Base-by-base conservation (phyloP, 768 basidiomycete genomes). In the Tylopilus sp. region DNA sequence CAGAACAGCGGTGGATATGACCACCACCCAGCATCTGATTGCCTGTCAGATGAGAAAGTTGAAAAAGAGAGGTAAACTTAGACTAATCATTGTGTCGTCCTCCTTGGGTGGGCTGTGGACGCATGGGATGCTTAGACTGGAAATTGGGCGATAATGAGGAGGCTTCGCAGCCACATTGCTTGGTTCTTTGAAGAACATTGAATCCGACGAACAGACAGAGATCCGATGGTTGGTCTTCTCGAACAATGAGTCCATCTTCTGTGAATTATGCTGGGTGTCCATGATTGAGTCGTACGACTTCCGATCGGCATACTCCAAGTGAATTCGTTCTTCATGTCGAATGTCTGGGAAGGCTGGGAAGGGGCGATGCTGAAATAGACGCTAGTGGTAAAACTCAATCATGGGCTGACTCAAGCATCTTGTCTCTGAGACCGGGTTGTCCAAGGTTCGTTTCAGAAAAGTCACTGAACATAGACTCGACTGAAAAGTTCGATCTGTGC, bases 1-100 rank as follows among this genome's bases (percentile, higher is more conserved):
- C 73, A 0, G 89, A 89, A 13, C 76, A 71, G 29, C 88, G 82
- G 28, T 84, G 82, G 47, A 87, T 82, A 48, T 82, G 86, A 3
- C 86, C 88, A 48, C 87, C 89, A 45, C 85, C 89, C 30, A 91
- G 72, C 88, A 92, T 90, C 86, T 89, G 55, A 1, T 34, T 7
- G n/a, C 42, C 10, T 24, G 36, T 53, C 25, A 53, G 48, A 24
- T 12, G 55, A 49, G 21, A 45, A 26, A 50, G 25, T 3, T 25
- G 34, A 46, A 29, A 5, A 12, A n/a, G 4, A 16, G 9, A 29
- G 11, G 3, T 21, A n/a, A 25, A 9, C 71, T 63, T 67, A 89
- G 86, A 34, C 80, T 81, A 43, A 91, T 85, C 87, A 90, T 89
- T 0, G 90, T 91, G 58, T 91, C 89, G 53, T 89, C 86, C 24